A percentile compares a stretch with the other conserved stretches of the same genome.
These are phyloP conservation scores for Sordaria brevicollis DNA, from an alignment of 495 filamentous ascomycete genomes.

Conservation along the genomic window DNA sequence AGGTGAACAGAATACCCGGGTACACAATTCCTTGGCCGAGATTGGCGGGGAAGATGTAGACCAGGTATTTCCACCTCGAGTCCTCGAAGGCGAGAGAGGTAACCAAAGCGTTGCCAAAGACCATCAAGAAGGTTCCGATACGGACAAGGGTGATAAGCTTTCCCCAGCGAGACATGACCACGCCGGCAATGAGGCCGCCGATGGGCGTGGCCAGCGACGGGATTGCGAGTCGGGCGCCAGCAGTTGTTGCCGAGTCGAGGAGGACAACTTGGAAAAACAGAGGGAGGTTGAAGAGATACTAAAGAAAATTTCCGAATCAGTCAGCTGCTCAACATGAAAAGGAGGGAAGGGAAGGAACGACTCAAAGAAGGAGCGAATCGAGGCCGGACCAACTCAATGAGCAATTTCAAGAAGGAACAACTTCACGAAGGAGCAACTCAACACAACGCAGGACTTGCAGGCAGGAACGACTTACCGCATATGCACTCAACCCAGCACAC, in stretches of 20 bases:
- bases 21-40: constrained; percentile 56
- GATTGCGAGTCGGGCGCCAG: constrained; percentile 48
- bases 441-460: background rate
- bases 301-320: background rate
- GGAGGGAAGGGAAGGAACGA: background rate
- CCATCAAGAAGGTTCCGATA: constrained; percentile 47
- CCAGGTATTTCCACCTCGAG: constrained; percentile 50
- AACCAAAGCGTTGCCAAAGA: constrained; percentile 46
- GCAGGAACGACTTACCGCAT: constrained; percentile 39
- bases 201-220: constrained; percentile 53
- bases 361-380: background rate
- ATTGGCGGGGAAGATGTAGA: constrained; percentile 54
- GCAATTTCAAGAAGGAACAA: background rate
- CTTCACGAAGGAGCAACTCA: background rate
- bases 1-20: constrained; percentile 52
- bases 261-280: constrained; percentile 55
- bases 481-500: constrained; percentile 50
- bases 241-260: constrained; percentile 49
- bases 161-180: constrained; percentile 57
- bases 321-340: background rate
- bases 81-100: constrained; percentile 47
- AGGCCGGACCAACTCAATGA: background rate
- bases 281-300: constrained; percentile 59
- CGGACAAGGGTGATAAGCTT: constrained; percentile 46
- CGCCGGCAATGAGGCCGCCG: constrained; percentile 48